Evolutionary conservation across 768 basidiomycete genomes (phyloP), one percentile per base, ranked within the genome.

Genomic region (Suillus cothurnatus): DNA sequence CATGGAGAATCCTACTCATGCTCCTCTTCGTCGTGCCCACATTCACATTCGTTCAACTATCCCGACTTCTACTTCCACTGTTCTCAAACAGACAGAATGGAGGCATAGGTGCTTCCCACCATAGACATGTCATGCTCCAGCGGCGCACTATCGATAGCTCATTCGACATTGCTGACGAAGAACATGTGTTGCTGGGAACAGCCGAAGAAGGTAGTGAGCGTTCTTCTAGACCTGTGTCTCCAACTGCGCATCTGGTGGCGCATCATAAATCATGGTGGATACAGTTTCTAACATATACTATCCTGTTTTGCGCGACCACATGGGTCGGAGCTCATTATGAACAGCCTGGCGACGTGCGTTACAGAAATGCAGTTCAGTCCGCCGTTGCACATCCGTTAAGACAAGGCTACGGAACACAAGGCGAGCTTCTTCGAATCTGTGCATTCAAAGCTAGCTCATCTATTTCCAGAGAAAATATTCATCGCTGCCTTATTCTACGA

Each of bases 401-500:
- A 26, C 15, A 64, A 39, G 64, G 64, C 7, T 26, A 65, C 15
- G 64, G 43, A 7, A 65, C 41, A 12, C 64, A 65, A 63, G 64
- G 64, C 56, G 11, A 59, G 57, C 17, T 59, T 41, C 38, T 28
- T 59, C 50, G 19, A 39, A 41, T 28, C 9, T 39, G 17, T 28
- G 6, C 4, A 59, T 41, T 28, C 23, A 2, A 26, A 59, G 11
- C 1, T 19, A 41, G 23, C 38, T 59, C 19, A 59, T 28, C 0
- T 12, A 19, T 39, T 23, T 28, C 21, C 11, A 59, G 77, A 80
- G 41, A 74, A 76, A 45, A 70, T 79, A 26, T 80, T 76, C 64
- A 76, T 81, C 69, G 80, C 78, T 15, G 81, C 79, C 3, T 78
- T 81, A 72, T 79, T 83, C 66, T 76, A 72, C 71, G 73, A 82